These are phyloP conservation scores for Aspergillus sclerotiicarbonarius DNA, from an alignment of 495 filamentous ascomycete genomes.

Conservation along the genomic window DNA sequence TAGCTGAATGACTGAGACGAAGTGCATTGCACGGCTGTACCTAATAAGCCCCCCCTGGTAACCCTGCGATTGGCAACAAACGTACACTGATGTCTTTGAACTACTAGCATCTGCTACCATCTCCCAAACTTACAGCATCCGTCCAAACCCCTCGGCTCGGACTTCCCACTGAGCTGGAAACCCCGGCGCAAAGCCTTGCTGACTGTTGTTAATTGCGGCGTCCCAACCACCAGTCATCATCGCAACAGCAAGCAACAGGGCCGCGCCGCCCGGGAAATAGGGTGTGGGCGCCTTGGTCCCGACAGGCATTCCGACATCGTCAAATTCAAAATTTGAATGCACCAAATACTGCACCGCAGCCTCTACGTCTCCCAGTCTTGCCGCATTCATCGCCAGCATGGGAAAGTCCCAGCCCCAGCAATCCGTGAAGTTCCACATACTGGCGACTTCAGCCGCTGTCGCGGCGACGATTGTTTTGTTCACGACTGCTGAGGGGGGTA, in stretches of 20 bases:
- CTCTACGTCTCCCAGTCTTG: conserved; percentile 11
- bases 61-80: too few species aligned
- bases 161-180: conserved; percentile 48
- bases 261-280: conserved; percentile 51
- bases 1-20: conserved; percentile 6
- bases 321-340: conserved; percentile 14
- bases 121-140: not conserved
- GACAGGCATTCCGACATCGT: conserved; percentile 36
- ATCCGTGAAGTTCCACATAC: conserved; percentile 14
- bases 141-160: conserved; percentile 40
- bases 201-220: conserved; percentile 11
- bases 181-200: not conserved
- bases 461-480: conserved; percentile 6
- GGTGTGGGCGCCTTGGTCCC: conserved; percentile 52
- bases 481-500: conserved; percentile 12
- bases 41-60: not conserved
- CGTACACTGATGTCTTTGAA: not conserved
- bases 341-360: conserved; percentile 14
- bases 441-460: conserved; percentile 12
- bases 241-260: conserved; percentile 48
- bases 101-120: not conserved
- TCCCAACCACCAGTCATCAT: conserved; percentile 58
- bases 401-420: conserved; percentile 20
- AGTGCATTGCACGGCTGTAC: not conserved
- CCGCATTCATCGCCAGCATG: conserved; percentile 18